Conservation (phyloP, 805 yeast genomes). For the Gaillardinia entomophila region DNA sequence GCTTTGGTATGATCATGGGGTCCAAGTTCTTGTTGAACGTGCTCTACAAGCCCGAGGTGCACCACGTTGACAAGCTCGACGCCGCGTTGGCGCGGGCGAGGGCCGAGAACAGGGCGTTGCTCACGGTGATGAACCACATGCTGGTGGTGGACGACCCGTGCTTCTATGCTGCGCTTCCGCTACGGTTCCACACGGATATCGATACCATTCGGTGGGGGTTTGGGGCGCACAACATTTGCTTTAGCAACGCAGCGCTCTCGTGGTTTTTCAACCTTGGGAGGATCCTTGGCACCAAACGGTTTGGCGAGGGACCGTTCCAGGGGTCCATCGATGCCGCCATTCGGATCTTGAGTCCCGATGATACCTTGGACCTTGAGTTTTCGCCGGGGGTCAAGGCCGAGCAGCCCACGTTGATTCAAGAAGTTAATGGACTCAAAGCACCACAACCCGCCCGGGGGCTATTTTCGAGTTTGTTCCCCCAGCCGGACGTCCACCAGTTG, state of each 20-base stretch:
- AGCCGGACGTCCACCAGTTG: constrained; percentile 8
- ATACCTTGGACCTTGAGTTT: constrained; percentile 47
- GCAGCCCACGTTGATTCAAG: constrained; percentile 34
- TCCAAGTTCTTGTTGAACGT: constrained; percentile 58
- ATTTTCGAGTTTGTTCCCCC: constrained; percentile 2
- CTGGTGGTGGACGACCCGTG: constrained; percentile 89
- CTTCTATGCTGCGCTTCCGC: constrained; percentile 80
- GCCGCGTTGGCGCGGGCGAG: constrained; percentile 58
- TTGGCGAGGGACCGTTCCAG: constrained; percentile 93
- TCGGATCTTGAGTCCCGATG: constrained; percentile 72
- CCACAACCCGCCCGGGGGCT: constrained; percentile 1
- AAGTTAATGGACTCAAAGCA: constrained; percentile 15
- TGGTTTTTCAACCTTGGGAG: constrained; percentile 83
- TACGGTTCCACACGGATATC: constrained; percentile 54
- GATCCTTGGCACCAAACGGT: constrained; percentile 78
- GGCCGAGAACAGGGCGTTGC: constrained; percentile 62
- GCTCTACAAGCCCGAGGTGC: constrained; percentile 59
- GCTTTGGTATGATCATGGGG: constrained; percentile 56
- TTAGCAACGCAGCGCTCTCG: constrained; percentile 45
- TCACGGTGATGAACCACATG: constrained; percentile 93
- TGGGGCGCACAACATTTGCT: constrained; percentile 90
- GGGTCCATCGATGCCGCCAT: constrained; percentile 84
- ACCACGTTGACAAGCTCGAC: constrained; percentile 60
- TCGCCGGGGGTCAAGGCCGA: constrained; percentile 22
- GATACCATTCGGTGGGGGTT: constrained; percentile 86